Evolutionary conservation across 352 stramenopile species (phyloP), one percentile per base, ranked within the genome.

Genomic region (Elongisporangium anandrum): DNA sequence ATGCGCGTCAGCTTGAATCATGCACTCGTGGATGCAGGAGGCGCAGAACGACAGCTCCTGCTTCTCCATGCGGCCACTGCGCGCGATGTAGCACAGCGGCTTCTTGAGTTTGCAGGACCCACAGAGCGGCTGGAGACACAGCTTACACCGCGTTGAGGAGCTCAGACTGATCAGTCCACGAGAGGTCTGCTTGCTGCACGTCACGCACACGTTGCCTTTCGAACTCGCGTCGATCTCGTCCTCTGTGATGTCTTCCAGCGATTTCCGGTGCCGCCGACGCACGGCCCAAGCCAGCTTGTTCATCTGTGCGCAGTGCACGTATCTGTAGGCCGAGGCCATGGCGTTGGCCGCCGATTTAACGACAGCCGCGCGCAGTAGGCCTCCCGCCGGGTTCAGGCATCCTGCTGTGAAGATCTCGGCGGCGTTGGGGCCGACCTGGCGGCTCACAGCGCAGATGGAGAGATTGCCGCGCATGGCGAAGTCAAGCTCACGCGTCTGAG

Each of bases 281-380:
- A 83, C 54, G 63, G 83, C 69, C 78, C 80, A 90, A 58, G 75
- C 58, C 16, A 88, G 77, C 57, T 88, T 90, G 50, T 82, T 81
- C 76, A 86, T 85, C n/a, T 77, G 74, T 7, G 70, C 72, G 59
- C 78, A 90, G 16, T 81, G 53, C 41, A 87, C 72, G 45, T 73
- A 61, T 9, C 54, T 60, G 1, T 64, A 69, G 0, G 60, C 63
- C 13, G 71, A 64, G 47, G 70, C 62, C 60, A 90, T 69, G 3
- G 59, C 39, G 2, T 82, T 54, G 17, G 70, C 65, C 55, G 70
- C 69, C 13, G 78, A 73, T 7, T 64, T 69, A n/a, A 76, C 64
- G 0, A 66, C 69, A 3, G 77, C 38, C 57, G 76, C 64, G 51
- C 70, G 68, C 52, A 83, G 68, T n/a, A 88, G 48, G n/a, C 75